Evolutionary conservation across 2,329 filamentous ascomycete species (phyloP), one percentile per base, ranked within the genome.

Genomic region (Daldinia eschscholtzii): DNA sequence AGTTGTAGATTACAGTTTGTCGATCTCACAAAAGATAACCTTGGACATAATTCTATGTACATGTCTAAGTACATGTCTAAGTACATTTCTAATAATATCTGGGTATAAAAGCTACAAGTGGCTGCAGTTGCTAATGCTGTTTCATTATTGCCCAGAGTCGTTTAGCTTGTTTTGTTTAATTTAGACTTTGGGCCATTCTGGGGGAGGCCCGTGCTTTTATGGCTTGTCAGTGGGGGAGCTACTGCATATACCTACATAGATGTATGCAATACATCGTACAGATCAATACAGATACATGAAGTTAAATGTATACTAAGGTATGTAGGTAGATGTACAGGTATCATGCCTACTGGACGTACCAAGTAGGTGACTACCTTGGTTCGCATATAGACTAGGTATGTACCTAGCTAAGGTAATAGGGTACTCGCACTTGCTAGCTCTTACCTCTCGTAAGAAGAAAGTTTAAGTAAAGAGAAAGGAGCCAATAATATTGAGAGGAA

Each of bases 1-100:
- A 42, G 39, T 18, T 9, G 44, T 26, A 46, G 12, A 50, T 50
- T 52, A 52, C 13, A 33, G 15, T n/a, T 13, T 33, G 46, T 52
- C 26, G 46, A 52, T 52, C 26, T n/a, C 26, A 18, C 26, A 30
- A 33, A 35, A 35, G 33, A 10, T 6, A 35, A 9, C 6, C 6
- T 33, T 33, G 6, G 46, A 33, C 26, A 48, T 33, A 33, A 52
- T 52, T 52, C 7, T 6, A 33, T 50, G 46, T 52, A 52, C 46
- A 52, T 35, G 7, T 35, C 10, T 35, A 9, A 33, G 30, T 33
- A 33, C 30, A 42, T 50, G 3, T 50, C 9, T 33, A 9, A 33
- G 30, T 33, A 50, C 46, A 50, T 50, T 30, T 42, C 7, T 42
- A 18, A 42, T 6, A 4, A 42, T 9, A 33, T 33, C 30, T 33